Evolutionary conservation across 2,329 filamentous ascomycete genomes (phyloP), one percentile per base, ranked within the genome.

Genomic region (Raffaelea deltoideospora): DNA sequence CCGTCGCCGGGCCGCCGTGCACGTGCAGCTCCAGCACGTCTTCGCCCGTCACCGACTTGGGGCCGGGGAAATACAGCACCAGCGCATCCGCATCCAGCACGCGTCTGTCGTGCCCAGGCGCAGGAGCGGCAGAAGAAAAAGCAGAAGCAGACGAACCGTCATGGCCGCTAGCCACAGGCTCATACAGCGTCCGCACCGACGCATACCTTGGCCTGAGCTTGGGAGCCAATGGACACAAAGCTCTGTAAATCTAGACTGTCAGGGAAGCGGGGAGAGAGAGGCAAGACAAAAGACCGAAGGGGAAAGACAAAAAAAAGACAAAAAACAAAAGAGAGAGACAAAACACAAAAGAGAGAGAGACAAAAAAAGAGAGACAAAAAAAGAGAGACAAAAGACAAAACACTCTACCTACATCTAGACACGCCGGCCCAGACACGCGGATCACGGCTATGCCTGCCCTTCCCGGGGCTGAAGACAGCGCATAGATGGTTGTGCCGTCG

Each of bases 1-100:
- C 79, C 6, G 90, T 86, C 3, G 90, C 90, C 3, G 77, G 69
- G 0, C 90, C 88, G 21, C 90, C 90, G 50, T 98, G 90, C n/a
- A 95, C 71, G 49, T 98, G 90, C 5, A 98, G 59, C 54, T 98
- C 90, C 2, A 98, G 68, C 1, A 96, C 67, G 51, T 95, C 85
- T 53, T 96, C 87, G 22, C 90, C 90, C 0, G 90, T 98, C 9
- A 84, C 85, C 0, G 86, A 93, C 34, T 72, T 71, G 0, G 88
- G 87, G 0, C 63, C 67, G 0, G 84, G 81, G 46, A 96, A 94
- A 58, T 80, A 83, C 21, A 96, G 67, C 2, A 94, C 65, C 11
- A 96, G 57, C 1, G 90, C 82, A 35, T 76, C 72, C 0, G 85
- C 72, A 52, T 98, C 90, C 23, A 76, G 58, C 31, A 95, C 70